Percentiles rank a stretch among this genome's conserved stretches.
These are phyloP conservation scores for Carallia pectinifolia DNA, from an alignment of 345 rosid genomes.

Conservation along the genomic window DNA sequence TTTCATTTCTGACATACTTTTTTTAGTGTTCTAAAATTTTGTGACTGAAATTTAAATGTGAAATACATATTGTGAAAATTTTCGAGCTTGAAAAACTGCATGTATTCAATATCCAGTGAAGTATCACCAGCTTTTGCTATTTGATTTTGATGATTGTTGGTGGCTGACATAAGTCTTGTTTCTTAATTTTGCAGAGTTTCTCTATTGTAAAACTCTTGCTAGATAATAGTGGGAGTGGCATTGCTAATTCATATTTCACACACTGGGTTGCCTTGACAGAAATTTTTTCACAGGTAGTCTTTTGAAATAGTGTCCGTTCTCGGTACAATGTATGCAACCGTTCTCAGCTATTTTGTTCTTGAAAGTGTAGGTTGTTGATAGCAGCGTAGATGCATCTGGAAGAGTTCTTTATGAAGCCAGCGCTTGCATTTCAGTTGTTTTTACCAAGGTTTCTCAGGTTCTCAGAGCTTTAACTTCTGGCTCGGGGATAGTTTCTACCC, in stretches of 20 bases:
- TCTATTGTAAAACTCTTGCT: slow-evolving; percentile 52
- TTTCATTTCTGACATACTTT: not conserved
- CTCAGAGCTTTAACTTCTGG: slow-evolving; percentile 41
- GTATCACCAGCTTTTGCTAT: not conserved
- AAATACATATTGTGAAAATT: not conserved
- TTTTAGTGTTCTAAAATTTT: not conserved
- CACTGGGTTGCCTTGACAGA: slow-evolving; percentile 89
- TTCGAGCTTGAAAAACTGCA: not conserved
- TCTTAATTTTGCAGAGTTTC: slow-evolving; percentile 61
- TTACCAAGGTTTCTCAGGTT: slow-evolving; percentile 60
- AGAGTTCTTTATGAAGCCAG: slow-evolving; percentile 66
- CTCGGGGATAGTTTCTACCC: slow-evolving; percentile 44
- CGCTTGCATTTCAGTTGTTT: slow-evolving; percentile 57
- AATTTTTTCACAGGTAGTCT: slow-evolving; percentile 74
- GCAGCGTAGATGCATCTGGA: slow-evolving; percentile 65
- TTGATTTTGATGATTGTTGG: not conserved
- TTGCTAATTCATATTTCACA: slow-evolving; percentile 55
- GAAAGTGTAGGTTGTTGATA: slow-evolving; percentile 53
- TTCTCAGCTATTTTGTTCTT: slow-evolving; percentile 4
- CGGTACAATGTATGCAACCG: not conserved
- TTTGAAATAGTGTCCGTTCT: slow-evolving; percentile 7
- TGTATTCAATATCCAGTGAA: not conserved
- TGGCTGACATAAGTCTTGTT: not conserved
- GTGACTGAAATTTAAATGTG: not conserved
- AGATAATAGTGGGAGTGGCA: slow-evolving; percentile 45